These are phyloP conservation scores for Rhodotorula sp. DNA, from an alignment of 1,284 basidiomycete species.

Conservation along the genomic window DNA sequence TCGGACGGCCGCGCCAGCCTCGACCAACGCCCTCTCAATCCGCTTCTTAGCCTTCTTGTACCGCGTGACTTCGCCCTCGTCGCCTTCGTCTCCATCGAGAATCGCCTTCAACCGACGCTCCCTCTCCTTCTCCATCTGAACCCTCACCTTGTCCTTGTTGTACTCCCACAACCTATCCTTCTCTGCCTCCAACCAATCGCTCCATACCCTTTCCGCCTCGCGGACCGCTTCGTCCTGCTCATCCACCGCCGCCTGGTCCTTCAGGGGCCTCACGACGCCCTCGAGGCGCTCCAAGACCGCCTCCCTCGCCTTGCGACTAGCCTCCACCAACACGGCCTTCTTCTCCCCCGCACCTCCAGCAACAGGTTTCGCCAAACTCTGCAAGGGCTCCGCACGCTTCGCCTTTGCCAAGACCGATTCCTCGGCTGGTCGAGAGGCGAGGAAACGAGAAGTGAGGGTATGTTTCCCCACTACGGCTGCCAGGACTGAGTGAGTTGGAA, in stretches of 20 bases:
- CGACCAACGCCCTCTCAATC: conserved; percentile 33
- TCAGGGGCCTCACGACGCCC: conserved; percentile 8
- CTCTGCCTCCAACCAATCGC: conserved; percentile 21
- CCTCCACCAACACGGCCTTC: conserved; percentile 7
- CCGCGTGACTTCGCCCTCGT: conserved; percentile 13
- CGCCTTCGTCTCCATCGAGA: background rate
- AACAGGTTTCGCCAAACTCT: background rate
- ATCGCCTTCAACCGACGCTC: conserved; percentile 13
- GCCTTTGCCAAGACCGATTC: conserved; percentile 22
- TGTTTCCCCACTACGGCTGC: conserved; percentile 42
- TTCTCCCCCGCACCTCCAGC: conserved; percentile 13
- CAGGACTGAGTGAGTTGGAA: conserved; percentile 37
- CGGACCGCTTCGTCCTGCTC: conserved; percentile 18
- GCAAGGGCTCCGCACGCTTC: conserved; percentile 24
- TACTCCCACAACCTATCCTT: conserved; percentile 23
- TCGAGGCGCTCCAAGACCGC: conserved; percentile 23
- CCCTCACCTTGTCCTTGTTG: conserved; percentile 20
- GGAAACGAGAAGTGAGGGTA: conserved; percentile 28
- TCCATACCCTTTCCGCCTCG: conserved; percentile 25
- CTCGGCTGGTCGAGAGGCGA: conserved; percentile 4
- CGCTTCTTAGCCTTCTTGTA: conserved; percentile 23
- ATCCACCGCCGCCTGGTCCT: background rate
- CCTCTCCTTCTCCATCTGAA: conserved; percentile 28
- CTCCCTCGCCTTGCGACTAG: conserved; percentile 17
- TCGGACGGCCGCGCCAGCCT: conserved; percentile 4